Evolutionary conservation across 1,284 basidiomycete species (phyloP).

Genomic region (Cutaneotrichosporon cutaneum): DNA sequence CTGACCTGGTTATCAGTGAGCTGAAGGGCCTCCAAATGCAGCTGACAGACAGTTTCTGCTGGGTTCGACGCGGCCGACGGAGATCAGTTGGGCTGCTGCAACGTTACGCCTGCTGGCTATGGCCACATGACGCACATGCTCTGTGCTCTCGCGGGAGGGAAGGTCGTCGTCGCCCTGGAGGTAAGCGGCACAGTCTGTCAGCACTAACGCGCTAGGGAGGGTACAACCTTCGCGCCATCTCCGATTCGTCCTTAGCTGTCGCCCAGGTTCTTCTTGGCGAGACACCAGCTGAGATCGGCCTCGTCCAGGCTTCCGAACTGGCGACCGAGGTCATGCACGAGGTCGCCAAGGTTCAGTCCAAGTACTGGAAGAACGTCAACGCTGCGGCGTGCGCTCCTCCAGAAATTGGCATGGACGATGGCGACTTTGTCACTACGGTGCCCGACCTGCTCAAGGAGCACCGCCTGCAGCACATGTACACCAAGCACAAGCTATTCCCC

Average conservation of each 20-base stretch:
- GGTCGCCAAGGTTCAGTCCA: slow-evolving; percentile 79
- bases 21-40: slow-evolving; percentile 37
- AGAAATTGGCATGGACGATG: slow-evolving; percentile 39
- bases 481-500: slow-evolving; percentile 70
- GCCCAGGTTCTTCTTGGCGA: slow-evolving; percentile 81
- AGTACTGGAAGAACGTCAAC: slow-evolving; percentile 84
- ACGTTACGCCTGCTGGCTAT: slow-evolving; percentile 89
- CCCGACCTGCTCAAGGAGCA: slow-evolving; percentile 79
- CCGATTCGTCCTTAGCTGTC: slow-evolving; percentile 82
- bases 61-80: slow-evolving; percentile 96
- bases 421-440: slow-evolving; percentile 33
- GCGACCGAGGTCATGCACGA: slow-evolving; percentile 85
- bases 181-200: slow-evolving; percentile 53
- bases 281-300: slow-evolving; percentile 68
- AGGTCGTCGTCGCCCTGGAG: slow-evolving; percentile 89
- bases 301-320: slow-evolving; percentile 68
- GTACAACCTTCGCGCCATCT: slow-evolving; percentile 88
- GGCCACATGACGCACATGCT: slow-evolving; percentile 99
- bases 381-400: slow-evolving; percentile 73
- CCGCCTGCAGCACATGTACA: slow-evolving; percentile 72
- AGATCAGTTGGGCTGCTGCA: slow-evolving; percentile 85
- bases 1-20: slow-evolving; percentile 90
- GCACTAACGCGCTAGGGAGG: slow-evolving; percentile 67
- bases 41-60: slow-evolving; percentile 71
- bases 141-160: slow-evolving; percentile 81